Percentiles rank a stretch among this genome's conserved stretches.
Evolutionary conservation across 352 stramenopile species (phyloP).

Genomic region (Globisporangium uncinulatum): DNA sequence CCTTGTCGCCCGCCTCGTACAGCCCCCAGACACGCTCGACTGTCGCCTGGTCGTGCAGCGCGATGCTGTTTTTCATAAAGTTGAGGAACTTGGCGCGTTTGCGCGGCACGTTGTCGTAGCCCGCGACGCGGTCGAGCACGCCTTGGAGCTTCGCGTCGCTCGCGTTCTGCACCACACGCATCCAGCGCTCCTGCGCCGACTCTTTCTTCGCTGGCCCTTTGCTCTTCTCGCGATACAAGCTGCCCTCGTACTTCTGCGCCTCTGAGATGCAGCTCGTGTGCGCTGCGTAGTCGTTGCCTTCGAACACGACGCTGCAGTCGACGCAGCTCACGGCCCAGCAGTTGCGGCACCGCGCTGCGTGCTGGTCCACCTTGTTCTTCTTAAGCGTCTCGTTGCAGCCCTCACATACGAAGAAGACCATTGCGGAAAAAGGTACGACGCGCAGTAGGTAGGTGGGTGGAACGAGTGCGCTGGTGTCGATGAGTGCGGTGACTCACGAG

Average conservation of each 20-base stretch:
- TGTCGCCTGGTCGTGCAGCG: constrained; percentile 32
- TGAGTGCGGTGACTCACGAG: not conserved
- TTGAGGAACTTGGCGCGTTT: constrained; percentile 94
- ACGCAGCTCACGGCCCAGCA: constrained; percentile 92
- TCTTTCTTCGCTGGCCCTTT: constrained; percentile 75
- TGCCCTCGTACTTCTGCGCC: constrained; percentile 92
- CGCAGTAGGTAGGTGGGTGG: not conserved
- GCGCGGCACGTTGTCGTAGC: constrained; percentile 89
- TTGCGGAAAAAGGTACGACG: too few relatives aligned
- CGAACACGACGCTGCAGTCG: constrained; percentile 90
- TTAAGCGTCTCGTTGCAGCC: constrained; percentile 91
- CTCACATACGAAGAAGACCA: constrained; percentile 88
- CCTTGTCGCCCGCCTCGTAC: constrained; percentile 63
- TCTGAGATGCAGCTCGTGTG: constrained; percentile 93
- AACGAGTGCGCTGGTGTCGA: not conserved
- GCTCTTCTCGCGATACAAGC: constrained; percentile 70
- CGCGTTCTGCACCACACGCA: constrained; percentile 58
- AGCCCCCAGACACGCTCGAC: constrained; percentile 69
- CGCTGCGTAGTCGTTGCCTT: constrained; percentile 83
- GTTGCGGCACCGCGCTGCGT: constrained; percentile 77
- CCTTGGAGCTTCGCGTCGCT: constrained; percentile 56
- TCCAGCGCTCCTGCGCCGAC: constrained; percentile 86
- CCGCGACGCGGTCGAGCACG: constrained; percentile 68
- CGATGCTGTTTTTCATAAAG: constrained; percentile 86
- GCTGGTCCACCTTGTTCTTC: constrained; percentile 92